Evolutionary conservation across 768 basidiomycete species (phyloP), one percentile per base, ranked within the genome.

Genomic region (Boletellus sp.): DNA sequence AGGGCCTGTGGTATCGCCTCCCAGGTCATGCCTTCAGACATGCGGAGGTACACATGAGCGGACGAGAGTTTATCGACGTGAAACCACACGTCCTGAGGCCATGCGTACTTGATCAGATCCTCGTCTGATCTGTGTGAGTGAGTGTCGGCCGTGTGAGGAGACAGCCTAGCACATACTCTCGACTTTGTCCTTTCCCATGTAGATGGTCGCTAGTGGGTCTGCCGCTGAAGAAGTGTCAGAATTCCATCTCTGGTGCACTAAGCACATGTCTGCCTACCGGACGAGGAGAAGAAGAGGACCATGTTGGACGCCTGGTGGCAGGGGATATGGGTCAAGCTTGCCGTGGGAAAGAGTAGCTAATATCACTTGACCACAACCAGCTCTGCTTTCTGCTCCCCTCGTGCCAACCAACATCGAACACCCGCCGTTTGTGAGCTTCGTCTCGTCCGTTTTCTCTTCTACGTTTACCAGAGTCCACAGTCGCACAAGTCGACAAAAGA

Each of bases 1-100:
- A 97, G 70, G 1, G 78, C 72, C 47, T 85, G 77, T 0, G 96
- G 94, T 33, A 98, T 87, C n/a, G 72, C 68, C 6, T 98, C 94
- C 91, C 94, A 97, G 26, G 74, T 67, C 77, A 94, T 87, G n/a
- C 71, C 74, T 3, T 81, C 79, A 0, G 89, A 79, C 76, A 97
- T 82, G 31, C 94, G 86, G n/a, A 98, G 74, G 66, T 98, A 98
- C 35, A 98, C 94, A 67, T 97, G 93, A 1, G 94, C 94, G 3
- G 94, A 96, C 0, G 92, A 95, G 24, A 98, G 82, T 67, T 94
- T 95, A 75, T 98, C 96, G 53, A 99, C 96, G 68, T 98, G 96
- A 57, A 98, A 96, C 91, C 90, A 91, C 46, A 91, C 71, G 53
- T 92, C 90, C 67, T 87, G 82, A 8, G 88, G 86, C 85, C 86